phyloP scores from a whole-genome alignment of 805 yeast genomes.

The Wickerhamiella domercqiae region DNA sequence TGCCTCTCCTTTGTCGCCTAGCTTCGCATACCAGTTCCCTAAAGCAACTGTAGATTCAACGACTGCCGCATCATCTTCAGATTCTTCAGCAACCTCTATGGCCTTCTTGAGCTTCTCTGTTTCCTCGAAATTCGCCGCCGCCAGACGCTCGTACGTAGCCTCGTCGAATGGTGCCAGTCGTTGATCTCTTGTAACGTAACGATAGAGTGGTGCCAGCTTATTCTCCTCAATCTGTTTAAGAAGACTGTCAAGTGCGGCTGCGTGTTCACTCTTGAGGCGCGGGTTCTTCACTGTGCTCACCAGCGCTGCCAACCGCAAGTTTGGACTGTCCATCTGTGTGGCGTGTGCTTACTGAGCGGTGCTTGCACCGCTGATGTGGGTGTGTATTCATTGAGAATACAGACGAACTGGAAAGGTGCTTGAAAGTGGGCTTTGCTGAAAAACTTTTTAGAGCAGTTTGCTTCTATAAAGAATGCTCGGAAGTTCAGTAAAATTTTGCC shows the following conservation, averaged over 20 bases:
- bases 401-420: no score
- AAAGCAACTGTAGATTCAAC: slow-evolving; percentile 62
- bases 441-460: no score
- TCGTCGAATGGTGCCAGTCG: slow-evolving; percentile 30
- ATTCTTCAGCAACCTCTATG: slow-evolving; percentile 46
- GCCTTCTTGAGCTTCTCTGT: slow-evolving; percentile 32
- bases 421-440: no score
- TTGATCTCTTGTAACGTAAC: slow-evolving; percentile 25
- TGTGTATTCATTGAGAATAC: background rate
- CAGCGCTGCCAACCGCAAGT: slow-evolving; percentile 64
- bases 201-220: slow-evolving; percentile 71
- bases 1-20: slow-evolving; percentile 69
- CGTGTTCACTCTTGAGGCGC: slow-evolving; percentile 28
- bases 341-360: slow-evolving; percentile 23
- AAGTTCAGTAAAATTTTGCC: no score
- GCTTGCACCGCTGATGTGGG: background rate
- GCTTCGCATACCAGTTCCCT: slow-evolving; percentile 75
- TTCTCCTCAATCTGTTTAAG: slow-evolving; percentile 39
- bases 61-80: slow-evolving; percentile 76
- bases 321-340: slow-evolving; percentile 33
- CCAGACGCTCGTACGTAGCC: slow-evolving; percentile 49
- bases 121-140: slow-evolving; percentile 38
- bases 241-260: slow-evolving; percentile 32
- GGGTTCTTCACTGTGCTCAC: slow-evolving; percentile 46
- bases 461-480: no score